These are phyloP conservation scores for Termitomyces sp. DNA, from an alignment of 768 basidiomycete genomes.

Conservation along the genomic window DNA sequence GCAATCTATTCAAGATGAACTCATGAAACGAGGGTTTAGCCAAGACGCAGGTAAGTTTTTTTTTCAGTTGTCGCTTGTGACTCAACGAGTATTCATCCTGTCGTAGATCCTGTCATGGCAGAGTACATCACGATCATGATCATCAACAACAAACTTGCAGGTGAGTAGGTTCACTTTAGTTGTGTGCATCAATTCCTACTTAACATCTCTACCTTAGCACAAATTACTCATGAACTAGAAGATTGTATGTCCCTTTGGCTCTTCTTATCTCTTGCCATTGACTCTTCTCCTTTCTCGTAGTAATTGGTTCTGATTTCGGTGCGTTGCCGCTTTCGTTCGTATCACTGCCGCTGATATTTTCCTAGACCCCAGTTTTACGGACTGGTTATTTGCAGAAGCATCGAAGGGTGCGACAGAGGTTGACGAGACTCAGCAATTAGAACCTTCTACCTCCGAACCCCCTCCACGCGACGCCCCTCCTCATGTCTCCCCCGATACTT, in stretches of 20 bases:
- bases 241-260: conserved; percentile 49
- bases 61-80: neutral
- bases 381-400: conserved; percentile 84
- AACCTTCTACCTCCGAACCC: conserved; percentile 29
- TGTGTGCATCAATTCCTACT: neutral
- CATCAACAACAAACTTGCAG: conserved; percentile 83
- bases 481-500: conserved; percentile 30
- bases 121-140: conserved; percentile 96
- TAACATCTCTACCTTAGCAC: conserved; percentile 39
- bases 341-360: conserved; percentile 9
- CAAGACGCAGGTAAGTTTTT: conserved; percentile 62
- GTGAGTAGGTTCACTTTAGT: conserved; percentile 32
- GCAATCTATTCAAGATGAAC: conserved; percentile 80
- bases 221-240: conserved; percentile 85
- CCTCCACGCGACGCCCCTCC: conserved; percentile 27
- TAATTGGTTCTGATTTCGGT: conserved; percentile 84
- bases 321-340: conserved; percentile 18
- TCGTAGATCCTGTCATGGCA: conserved; percentile 81
- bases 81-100: neutral
- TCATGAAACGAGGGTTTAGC: conserved; percentile 68
- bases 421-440: conserved; percentile 33
- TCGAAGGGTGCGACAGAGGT: conserved; percentile 60
- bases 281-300: conserved; percentile 21
- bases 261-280: neutral
- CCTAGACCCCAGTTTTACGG: conserved; percentile 76